Evolutionary conservation across 2,329 filamentous ascomycete genomes (phyloP).

Genomic region (Neophaeococcomyces mojaviensis): DNA sequence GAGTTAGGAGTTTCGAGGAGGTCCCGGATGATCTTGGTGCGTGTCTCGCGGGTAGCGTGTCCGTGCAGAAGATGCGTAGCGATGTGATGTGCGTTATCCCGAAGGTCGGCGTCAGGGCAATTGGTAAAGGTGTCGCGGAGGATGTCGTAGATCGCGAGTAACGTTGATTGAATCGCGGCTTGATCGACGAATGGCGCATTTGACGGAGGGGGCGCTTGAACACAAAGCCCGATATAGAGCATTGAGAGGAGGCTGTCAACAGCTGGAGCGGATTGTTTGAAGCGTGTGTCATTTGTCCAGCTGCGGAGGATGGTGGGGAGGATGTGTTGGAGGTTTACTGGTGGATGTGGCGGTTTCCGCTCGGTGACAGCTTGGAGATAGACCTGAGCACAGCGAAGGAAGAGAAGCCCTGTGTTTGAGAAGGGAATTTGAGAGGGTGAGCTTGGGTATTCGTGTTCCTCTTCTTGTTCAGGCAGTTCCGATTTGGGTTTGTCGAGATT

Average conservation of each 20-base stretch:
- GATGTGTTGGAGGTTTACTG: not conserved
- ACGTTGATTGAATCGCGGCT: not conserved
- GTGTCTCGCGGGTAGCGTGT: conserved; percentile 13
- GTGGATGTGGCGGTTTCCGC: not conserved
- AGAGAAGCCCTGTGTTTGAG: conserved; percentile 17
- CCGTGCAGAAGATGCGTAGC: conserved; percentile 19
- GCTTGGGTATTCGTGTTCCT: conserved; percentile 21
- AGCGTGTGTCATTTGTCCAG: conserved; percentile 1
- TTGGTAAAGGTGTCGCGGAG: conserved; percentile 18
- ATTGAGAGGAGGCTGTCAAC: conserved; percentile 6
- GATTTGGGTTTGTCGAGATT: conserved; percentile 11
- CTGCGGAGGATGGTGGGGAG: not conserved
- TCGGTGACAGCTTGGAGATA: conserved; percentile 8
- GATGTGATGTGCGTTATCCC: conserved; percentile 20
- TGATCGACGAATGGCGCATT: not conserved
- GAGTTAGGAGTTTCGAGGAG: conserved; percentile 12
- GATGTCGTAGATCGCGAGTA: conserved; percentile 3
- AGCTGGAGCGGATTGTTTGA: conserved; percentile 2
- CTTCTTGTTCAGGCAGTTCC: conserved; percentile 11
- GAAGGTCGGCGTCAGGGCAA: conserved; percentile 16
- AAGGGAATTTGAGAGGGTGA: conserved; percentile 22
- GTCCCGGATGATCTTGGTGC: conserved; percentile 17
- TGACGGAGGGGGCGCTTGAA: not conserved
- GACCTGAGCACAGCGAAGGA: conserved; percentile 14
- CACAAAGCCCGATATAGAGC: conserved; percentile 5